Evolutionary conservation across 1,284 basidiomycete species (phyloP).

Genomic region (Marasmius oreades): DNA sequence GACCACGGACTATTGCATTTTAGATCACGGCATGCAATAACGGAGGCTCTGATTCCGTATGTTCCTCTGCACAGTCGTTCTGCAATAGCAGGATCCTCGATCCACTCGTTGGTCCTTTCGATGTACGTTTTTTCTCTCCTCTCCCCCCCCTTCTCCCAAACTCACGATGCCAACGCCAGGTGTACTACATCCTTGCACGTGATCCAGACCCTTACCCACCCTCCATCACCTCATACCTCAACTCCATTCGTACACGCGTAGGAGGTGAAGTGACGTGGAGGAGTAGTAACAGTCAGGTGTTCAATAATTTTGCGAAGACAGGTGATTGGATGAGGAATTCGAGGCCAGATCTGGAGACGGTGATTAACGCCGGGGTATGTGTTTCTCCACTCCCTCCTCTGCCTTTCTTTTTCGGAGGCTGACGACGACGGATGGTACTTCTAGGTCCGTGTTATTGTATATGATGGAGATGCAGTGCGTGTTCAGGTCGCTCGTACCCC

Average conservation of each 20-base stretch:
- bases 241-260: conserved; percentile 34
- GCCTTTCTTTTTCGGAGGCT: background rate
- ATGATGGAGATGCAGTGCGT: conserved; percentile 53
- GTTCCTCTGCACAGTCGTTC: conserved; percentile 49
- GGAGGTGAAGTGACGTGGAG: conserved; percentile 50
- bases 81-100: conserved; percentile 54
- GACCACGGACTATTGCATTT: background rate
- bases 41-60: conserved; percentile 41
- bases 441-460: conserved; percentile 45
- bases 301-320: conserved; percentile 47
- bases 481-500: background rate
- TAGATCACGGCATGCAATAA: conserved; percentile 52
- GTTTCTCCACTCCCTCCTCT: background rate
- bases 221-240: conserved; percentile 40
- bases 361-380: conserved; percentile 57
- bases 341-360: conserved; percentile 48
- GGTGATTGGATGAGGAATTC: conserved; percentile 68
- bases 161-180: conserved; percentile 20
- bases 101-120: conserved; percentile 44
- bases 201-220: conserved; percentile 57
- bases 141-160: background rate
- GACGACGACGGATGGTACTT: background rate
- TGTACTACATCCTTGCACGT: conserved; percentile 50
- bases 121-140: conserved; percentile 23
- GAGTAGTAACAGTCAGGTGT: conserved; percentile 42